Evolutionary conservation across 495 filamentous ascomycete genomes (phyloP), one percentile per base, ranked within the genome.

Genomic region (Lasiosphaeria miniovina): DNA sequence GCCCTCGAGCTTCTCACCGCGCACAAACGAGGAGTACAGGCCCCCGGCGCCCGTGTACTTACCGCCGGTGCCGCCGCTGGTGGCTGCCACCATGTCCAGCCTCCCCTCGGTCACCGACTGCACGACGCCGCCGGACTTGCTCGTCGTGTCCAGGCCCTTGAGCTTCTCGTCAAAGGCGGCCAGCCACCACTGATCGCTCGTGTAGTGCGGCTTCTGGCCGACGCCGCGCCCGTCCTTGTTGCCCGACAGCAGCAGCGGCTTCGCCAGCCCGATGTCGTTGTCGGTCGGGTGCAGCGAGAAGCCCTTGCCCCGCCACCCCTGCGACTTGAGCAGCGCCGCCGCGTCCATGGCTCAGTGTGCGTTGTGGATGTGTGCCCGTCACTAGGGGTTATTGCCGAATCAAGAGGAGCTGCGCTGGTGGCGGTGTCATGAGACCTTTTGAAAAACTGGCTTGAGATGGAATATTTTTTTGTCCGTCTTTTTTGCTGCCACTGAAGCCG

Each of bases 1-100:
- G 10, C 92, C 91, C n/a, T 75, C 74, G 55, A 96, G 72, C 41
- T 80, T 74, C 57, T 89, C 84, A 15, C 92, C 92, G 58, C 81
- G 80, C 10, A 96, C 90, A 69, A 96, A 96, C 58, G 81, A 85
- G 14, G 86, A 83, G 71, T 96, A 96, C 6, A 96, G 77, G 34
- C 90, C 88, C 36, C 77, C 75, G 0, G 66, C 67, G 1, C 82
- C 77, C 34, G 73, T 74, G 51, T 78, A 80, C 50, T 77, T 80
- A 36, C 71, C 75, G 35, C 68, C 62, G 17, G 71, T 74, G n/a
- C 38, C 51, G n/a, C 41, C 54, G 35, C 66, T 75, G 50, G 75
- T 24, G 24, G 24, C 24, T 1, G 24, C 71, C 12, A 83, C 73
- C 53, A 79, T 77, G 60, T 83, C 75, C 45, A 86, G 73, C 52